Base-by-base conservation (phyloP, 495 filamentous ascomycete genomes). In the Staphylotrichum tortipilum region DNA sequence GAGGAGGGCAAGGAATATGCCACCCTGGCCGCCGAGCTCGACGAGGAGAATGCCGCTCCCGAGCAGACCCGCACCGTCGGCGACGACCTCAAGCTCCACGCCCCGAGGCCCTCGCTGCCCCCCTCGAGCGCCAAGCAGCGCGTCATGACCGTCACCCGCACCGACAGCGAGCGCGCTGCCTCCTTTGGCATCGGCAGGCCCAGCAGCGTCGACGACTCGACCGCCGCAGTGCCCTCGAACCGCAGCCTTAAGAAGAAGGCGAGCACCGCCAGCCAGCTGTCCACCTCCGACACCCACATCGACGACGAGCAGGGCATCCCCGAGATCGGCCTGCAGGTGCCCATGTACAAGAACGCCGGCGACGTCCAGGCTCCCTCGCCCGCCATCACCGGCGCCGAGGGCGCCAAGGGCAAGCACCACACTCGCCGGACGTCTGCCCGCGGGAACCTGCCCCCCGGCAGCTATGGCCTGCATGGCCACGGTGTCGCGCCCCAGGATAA, bases 291-390 rank as follows among this genome's bases (percentile, higher is more conserved):
- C 48, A 59, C 65, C 26, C 68, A 60, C n/a, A 55, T 71, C 45
- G 80, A 81, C 11, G 82, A 86, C 17, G 87, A 89, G 54, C 80
- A 85, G 52, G 91, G 91, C 11, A 94, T 95, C 53, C 91, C 89
- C 10, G 85, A 91, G 60, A 92, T 95, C 53, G 89, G 89, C 31
- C 76, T 82, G 60, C 78, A 88, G 57, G 90, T 97, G 18, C 94
- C 92, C 29, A 94, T 99, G 89, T 84, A 91, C 60, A 83, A 83
- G 30, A 81, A 94, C 68, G 90, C 89, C 33, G 92, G 92, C 36
- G 92, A 97, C 66, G 94, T 99, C 9, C 92, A 99, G 68, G 92
- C 92, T 11, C 92, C 92, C 0, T 90, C 94, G 0, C 88, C 90
- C 3, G 79, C 84, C 14, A 86, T 76, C 31, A 67, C 67, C 15